A percentile compares a stretch with the other conserved stretches of the same genome.
Conservation (phyloP, 2,329 filamentous ascomycete genomes). For the Furcasterigmium furcatum region DNA sequence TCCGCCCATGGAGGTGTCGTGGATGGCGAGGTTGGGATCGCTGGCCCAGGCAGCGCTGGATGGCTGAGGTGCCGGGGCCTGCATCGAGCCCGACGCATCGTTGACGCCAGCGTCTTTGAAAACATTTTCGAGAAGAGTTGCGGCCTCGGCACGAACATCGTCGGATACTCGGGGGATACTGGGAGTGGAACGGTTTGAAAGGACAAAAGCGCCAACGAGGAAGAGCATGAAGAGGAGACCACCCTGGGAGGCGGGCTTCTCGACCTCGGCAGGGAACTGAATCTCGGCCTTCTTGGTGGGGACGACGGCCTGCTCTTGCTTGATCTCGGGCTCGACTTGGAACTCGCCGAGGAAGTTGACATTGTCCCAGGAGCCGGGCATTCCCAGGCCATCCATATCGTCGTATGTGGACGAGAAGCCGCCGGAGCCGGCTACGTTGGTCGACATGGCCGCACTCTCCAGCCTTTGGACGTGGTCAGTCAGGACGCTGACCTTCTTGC, state of each 20-base stretch:
- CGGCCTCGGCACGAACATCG: constrained; percentile 75
- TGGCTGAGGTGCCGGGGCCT: constrained; percentile 46
- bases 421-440: constrained; percentile 46
- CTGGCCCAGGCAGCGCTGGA: constrained; percentile 47
- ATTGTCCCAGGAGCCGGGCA: constrained; percentile 80
- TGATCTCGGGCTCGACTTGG: constrained; percentile 58
- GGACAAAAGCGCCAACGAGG: constrained; percentile 92
- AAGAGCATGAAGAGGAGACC: constrained; percentile 91
- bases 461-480: constrained; percentile 68
- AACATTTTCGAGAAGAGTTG: constrained; percentile 74
- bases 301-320: constrained; percentile 55
- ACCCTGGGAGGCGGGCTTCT: constrained; percentile 71
- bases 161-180: constrained; percentile 76
- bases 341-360: constrained; percentile 76
- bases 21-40: constrained; percentile 33
- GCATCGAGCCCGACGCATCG: constrained; percentile 38
- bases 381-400: constrained; percentile 80
- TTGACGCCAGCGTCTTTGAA: constrained; percentile 74
- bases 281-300: constrained; percentile 51
- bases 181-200: constrained; percentile 75
- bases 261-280: constrained; percentile 42
- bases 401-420: constrained; percentile 69
- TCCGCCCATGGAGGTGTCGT: constrained; percentile 40
- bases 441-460: constrained; percentile 56
- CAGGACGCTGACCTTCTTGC: constrained; percentile 87